Evolutionary conservation across 1,139 yeast genomes (phyloP), one percentile per base, ranked within the genome.

Genomic region (Yamadazyma membranifaciens): DNA sequence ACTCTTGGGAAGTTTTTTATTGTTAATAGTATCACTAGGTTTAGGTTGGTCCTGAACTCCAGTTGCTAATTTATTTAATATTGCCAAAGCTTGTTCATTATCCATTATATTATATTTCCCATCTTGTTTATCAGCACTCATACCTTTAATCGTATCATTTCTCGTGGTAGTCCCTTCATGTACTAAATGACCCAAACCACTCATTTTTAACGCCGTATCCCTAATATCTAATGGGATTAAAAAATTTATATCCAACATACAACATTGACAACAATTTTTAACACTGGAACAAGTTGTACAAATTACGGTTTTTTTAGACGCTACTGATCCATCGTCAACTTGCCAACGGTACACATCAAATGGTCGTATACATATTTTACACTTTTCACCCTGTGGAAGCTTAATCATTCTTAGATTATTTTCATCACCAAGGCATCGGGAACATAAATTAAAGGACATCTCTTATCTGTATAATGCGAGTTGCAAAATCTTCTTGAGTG

Each of bases 231-330:
- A 60, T 0, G 96, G 91, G 20, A 92, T 77, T 5, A 89, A 86
- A 65, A 82, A 87, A 20, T 83, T 78, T 38, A 88, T 67, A 63
- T 92, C 98, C 33, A 86, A 63, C 79, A 88, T 76, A 58, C 98
- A 92, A 16, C 81, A 65, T 58, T 92, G 98, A 56, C 98, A 92
- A 49, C 95, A 85, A 62, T 87, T 84, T 48, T 83, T 75, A 36
- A 83, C 78, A 33, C 80, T 67, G 1, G 97, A 83, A 63, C 98
- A 92, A 0, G 91, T 81, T 31, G 67, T 59, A 60, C 98, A 89
- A 16, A 88, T 77, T 4, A 75, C 62, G 5, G 87, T 81, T 50
- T 73, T 77, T 44, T 70, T 70, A 38, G 71, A 56, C 43, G 69
- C 65, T 34, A 56, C 59, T 3, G 68, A 57, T 31, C 69, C 63